These are phyloP conservation scores for Candida andamanensis DNA, from an alignment of 805 yeast species.

Conservation along the genomic window DNA sequence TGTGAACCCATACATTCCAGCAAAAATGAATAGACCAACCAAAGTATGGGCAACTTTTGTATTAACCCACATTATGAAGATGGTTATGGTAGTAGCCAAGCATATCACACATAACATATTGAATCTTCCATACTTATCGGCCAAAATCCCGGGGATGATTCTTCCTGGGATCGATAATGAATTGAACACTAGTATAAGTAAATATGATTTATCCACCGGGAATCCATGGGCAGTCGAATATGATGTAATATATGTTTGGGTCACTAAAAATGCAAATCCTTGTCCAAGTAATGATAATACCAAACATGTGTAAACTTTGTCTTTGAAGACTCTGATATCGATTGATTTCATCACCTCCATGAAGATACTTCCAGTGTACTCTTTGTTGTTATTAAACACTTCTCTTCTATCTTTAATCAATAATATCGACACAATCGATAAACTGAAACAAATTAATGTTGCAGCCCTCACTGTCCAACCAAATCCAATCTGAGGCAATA, in stretches of 20 bases:
- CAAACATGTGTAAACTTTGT: constrained; percentile 16
- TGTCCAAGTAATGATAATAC: constrained; percentile 23
- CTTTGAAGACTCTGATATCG: constrained; percentile 21
- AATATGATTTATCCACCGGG: constrained; percentile 14
- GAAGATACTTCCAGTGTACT: constrained; percentile 4
- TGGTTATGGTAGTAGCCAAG: constrained; percentile 14
- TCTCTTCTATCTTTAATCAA: constrained; percentile 17
- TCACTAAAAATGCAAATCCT: constrained; percentile 24
- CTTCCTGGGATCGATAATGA: constrained; percentile 24
- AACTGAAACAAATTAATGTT: constrained; percentile 17
- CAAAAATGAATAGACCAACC: constrained; percentile 19
- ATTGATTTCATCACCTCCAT: constrained; percentile 17
- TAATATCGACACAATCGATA: constrained; percentile 13
- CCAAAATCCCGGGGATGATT: constrained; percentile 19
- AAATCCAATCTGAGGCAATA: constrained; percentile 24
- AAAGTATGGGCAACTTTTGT: constrained; percentile 19
- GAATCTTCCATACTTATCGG: constrained; percentile 23
- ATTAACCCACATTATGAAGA: constrained; percentile 21
- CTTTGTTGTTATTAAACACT: constrained; percentile 8
- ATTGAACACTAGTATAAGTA: constrained; percentile 20
- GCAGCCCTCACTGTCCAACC: constrained; percentile 27
- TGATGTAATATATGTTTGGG: constrained; percentile 20
- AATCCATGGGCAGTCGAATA: constrained; percentile 22
- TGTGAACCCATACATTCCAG: constrained; percentile 23
- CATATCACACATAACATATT: constrained; percentile 17